These are phyloP conservation scores for Lithospermum erythrorhizon DNA, from an alignment of 257 asterid genomes.

Conservation along the genomic window DNA sequence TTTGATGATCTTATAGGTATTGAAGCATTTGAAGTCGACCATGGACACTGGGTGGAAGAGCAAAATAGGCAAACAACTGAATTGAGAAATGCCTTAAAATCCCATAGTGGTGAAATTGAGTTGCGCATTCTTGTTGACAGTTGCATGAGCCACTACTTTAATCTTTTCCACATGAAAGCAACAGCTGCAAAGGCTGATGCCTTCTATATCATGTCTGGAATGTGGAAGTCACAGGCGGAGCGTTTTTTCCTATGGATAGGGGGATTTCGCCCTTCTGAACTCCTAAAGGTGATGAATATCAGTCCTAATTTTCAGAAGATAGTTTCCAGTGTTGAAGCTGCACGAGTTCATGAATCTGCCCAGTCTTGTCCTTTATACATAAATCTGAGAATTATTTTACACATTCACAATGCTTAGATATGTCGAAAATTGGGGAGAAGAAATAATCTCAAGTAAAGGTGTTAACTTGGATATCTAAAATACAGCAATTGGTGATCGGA, in stretches of 20 bases:
- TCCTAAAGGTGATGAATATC: slow-evolving; percentile 47
- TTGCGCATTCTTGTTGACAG: slow-evolving; percentile 38
- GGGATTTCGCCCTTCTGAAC: slow-evolving; percentile 84
- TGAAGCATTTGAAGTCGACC: slow-evolving; percentile 59
- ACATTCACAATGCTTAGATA: too few relatives aligned
- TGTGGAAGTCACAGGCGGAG: slow-evolving; percentile 85
- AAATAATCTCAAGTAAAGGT: too few relatives aligned
- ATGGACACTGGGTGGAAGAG: slow-evolving; percentile 76
- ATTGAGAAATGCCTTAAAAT: slow-evolving; percentile 48
- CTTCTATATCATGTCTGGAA: slow-evolving; percentile 70
- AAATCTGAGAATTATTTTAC: not conserved
- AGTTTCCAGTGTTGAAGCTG: not conserved
- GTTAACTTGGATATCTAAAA: too few relatives aligned
- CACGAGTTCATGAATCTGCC: not conserved
- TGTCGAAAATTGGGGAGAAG: too few relatives aligned
- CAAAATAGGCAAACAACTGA: slow-evolving; percentile 46
- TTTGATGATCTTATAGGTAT: slow-evolving; percentile 33
- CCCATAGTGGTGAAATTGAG: slow-evolving; percentile 45
- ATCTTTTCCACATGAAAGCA: slow-evolving; percentile 73
- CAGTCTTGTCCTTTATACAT: too few relatives aligned
- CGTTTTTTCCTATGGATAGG: slow-evolving; percentile 92
- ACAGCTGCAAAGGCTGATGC: slow-evolving; percentile 72
- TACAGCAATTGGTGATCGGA: too few relatives aligned
- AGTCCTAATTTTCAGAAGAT: not conserved
- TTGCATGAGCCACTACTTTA: slow-evolving; percentile 53